phyloP scores from a whole-genome alignment of 768 basidiomycete genomes.

The Tricholomella constricta region DNA sequence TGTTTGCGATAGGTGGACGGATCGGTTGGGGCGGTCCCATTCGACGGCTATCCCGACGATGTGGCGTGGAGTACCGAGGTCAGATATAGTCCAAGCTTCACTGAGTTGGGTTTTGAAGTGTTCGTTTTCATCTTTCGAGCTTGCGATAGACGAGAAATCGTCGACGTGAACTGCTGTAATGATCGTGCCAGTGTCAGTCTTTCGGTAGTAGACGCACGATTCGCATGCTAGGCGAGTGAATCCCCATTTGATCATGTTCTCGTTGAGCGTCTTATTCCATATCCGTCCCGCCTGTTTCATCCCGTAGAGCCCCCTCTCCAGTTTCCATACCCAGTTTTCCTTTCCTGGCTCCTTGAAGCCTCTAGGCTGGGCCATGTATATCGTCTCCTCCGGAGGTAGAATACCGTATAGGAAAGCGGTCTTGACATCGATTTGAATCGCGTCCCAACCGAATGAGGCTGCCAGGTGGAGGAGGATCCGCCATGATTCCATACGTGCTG shows the following conservation, averaged over 20 bases:
- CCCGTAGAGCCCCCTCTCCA: not conserved
- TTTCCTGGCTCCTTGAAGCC: conserved; percentile 1
- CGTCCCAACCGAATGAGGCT: not conserved
- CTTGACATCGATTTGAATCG: not conserved
- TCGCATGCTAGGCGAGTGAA: not conserved
- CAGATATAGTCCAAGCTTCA: not conserved
- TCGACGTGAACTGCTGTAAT: not conserved
- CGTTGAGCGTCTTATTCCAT: not conserved
- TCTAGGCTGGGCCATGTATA: not conserved
- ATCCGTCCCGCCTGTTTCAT: not conserved
- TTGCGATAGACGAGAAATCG: not conserved
- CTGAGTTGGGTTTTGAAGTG: not conserved
- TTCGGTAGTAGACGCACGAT: not conserved
- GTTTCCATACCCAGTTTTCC: not conserved
- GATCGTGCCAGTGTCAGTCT: not conserved
- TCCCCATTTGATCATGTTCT: not conserved
- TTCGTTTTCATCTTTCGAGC: not conserved
- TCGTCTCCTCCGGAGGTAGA: not conserved
- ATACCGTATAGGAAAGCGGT: not conserved
- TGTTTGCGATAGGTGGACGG: not conserved
- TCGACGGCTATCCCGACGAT: not conserved
- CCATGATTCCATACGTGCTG: not conserved
- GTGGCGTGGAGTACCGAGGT: not conserved
- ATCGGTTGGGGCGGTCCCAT: not conserved
- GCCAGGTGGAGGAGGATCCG: not conserved